Conservation (phyloP, 371 early-diverging fungal genomes). For the Mortierella sp. region DNA sequence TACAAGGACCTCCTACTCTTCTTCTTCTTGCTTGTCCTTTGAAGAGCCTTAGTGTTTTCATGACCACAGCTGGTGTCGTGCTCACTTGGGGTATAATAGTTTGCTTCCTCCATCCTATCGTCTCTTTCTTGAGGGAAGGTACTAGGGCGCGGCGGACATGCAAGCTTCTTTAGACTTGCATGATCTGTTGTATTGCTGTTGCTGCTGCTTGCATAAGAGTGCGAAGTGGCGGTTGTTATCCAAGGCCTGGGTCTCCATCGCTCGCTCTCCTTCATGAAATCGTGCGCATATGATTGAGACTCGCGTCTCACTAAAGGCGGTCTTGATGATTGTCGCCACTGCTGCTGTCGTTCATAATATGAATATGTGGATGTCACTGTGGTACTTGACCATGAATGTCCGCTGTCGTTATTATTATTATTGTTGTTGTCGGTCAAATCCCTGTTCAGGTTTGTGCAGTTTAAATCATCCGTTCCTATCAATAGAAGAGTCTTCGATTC, state of each 20-base stretch:
- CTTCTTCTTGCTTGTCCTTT: not conserved
- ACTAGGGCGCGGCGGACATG: no score
- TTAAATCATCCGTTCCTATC: no score
- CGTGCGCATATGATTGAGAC: conserved; percentile 39
- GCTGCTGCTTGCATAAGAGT: no score
- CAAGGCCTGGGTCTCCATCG: conserved; percentile 15
- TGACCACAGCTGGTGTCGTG: no score
- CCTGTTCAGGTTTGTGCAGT: no score
- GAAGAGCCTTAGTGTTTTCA: no score
- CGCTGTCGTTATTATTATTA: no score
- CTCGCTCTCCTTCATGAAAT: conserved; percentile 31
- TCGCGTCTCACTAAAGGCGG: conserved; percentile 8
- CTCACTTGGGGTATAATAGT: not conserved
- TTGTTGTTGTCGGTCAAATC: no score
- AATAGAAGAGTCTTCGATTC: no score
- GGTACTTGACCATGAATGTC: not conserved
- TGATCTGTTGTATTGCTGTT: no score
- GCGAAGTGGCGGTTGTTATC: conserved; percentile 1
- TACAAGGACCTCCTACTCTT: not conserved
- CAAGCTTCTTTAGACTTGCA: no score
- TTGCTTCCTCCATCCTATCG: no score
- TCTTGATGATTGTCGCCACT: conserved; percentile 1
- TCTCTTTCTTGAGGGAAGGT: conserved; percentile 29
- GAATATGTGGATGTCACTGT: not conserved
- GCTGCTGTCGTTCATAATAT: not conserved